A percentile compares a stretch with the other conserved stretches of the same genome.
Conservation (phyloP, 495 filamentous ascomycete species). For the Xylaria venustula region DNA sequence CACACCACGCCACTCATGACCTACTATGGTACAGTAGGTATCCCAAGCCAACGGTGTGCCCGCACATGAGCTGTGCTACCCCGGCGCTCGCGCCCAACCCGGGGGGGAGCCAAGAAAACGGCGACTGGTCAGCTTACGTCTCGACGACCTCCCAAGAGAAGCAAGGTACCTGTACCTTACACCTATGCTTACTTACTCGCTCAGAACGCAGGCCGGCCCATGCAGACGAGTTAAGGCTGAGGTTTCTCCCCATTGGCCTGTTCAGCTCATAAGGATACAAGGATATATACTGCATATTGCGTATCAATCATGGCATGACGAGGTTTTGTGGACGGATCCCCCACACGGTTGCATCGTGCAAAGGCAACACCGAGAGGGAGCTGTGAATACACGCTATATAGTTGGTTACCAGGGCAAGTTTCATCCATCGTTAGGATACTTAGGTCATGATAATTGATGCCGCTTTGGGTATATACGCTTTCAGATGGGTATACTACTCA, state of each 20-base stretch:
- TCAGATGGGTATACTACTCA: not conserved
- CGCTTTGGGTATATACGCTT: not conserved
- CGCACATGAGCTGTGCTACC: constrained; percentile 1
- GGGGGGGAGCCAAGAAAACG: not conserved
- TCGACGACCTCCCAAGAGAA: not conserved
- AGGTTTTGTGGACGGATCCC: not conserved
- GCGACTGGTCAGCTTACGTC: constrained; percentile 14
- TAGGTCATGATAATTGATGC: not conserved
- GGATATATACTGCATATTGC: too few species aligned
- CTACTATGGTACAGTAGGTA: too few species aligned
- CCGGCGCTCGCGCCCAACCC: not conserved
- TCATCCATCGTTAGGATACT: not conserved
- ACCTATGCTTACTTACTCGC: not conserved
- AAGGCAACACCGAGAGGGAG: constrained; percentile 7
- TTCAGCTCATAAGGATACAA: not conserved
- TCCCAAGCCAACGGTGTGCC: constrained; percentile 11
- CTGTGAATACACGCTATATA: not conserved
- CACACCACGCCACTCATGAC: too few species aligned
- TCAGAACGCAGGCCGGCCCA: too few species aligned
- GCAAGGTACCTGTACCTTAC: constrained; percentile 1
- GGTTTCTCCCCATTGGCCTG: not conserved
- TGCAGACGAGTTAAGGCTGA: not conserved
- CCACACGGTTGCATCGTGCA: not conserved
- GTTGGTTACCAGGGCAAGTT: not conserved
- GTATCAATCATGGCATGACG: not conserved